These are phyloP conservation scores for Sporisorium graminicola DNA, from an alignment of 1,284 basidiomycete genomes.

Conservation along the genomic window DNA sequence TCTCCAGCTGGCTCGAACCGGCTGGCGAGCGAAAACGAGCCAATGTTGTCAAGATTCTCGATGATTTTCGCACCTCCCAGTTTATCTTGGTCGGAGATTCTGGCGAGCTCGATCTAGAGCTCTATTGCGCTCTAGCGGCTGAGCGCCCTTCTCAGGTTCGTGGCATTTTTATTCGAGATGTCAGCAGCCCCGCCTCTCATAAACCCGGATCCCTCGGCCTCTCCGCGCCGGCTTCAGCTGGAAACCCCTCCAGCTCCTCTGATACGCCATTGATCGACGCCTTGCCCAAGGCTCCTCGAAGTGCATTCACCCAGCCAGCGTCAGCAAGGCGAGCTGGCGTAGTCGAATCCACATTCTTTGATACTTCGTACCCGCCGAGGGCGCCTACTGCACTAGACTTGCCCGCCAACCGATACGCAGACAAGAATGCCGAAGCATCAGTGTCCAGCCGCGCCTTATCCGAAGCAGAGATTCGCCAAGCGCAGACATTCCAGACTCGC, in stretches of 20 bases:
- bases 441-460: constrained; percentile 18
- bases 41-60: constrained; percentile 52
- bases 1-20: constrained; percentile 59
- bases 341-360: constrained; percentile 25
- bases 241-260: background rate
- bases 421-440: constrained; percentile 4
- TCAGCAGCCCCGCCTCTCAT: constrained; percentile 30
- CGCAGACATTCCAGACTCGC: constrained; percentile 41
- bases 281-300: constrained; percentile 27
- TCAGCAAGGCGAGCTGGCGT: constrained; percentile 9
- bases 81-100: constrained; percentile 66
- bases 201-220: constrained; percentile 6
- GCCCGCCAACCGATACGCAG: constrained; percentile 21
- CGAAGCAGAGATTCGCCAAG: constrained; percentile 38
- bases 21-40: constrained; percentile 57
- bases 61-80: constrained; percentile 50
- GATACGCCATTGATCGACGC: background rate
- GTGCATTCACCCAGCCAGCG: constrained; percentile 26
- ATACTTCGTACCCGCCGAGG: constrained; percentile 40
- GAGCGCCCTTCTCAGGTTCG: constrained; percentile 58
- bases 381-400: constrained; percentile 24
- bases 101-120: constrained; percentile 66
- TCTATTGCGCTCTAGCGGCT: constrained; percentile 61
- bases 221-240: background rate
- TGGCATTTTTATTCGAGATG: constrained; percentile 65